phyloP scores from a whole-genome alignment of 148 eudicot species.

The Spergularia marina region DNA sequence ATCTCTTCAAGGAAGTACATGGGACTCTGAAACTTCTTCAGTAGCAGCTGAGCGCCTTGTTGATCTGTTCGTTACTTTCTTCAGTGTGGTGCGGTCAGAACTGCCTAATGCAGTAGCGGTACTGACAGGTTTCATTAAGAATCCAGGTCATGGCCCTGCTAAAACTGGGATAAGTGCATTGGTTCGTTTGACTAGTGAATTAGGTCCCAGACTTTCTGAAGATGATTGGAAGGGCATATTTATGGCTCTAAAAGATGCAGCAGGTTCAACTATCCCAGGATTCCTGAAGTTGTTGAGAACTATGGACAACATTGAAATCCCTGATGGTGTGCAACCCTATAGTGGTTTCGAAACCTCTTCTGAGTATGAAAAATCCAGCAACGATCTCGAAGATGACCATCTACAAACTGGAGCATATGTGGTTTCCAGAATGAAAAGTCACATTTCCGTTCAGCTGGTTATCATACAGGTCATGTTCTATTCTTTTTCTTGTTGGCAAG shows the following conservation, averaged over 20 bases:
- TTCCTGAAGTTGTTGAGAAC: constrained; percentile 64
- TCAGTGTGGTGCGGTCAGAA: constrained; percentile 57
- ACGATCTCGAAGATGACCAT: constrained; percentile 60
- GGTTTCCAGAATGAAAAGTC: constrained; percentile 79
- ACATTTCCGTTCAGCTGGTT: constrained; percentile 74
- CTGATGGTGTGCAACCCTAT: constrained; percentile 40
- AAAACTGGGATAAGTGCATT: constrained; percentile 73
- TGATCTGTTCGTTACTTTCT: constrained; percentile 68
- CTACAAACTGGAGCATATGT: constrained; percentile 78
- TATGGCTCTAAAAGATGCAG: constrained; percentile 68
- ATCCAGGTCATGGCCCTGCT: constrained; percentile 68
- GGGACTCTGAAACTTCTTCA: constrained; percentile 81
- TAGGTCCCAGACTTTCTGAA: constrained; percentile 60
- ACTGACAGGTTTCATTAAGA: constrained; percentile 50
- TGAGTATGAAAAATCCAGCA: constrained; percentile 43
- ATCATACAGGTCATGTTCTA: constrained; percentile 65
- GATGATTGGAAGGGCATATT: constrained; percentile 87
- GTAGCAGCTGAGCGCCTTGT: constrained; percentile 75
- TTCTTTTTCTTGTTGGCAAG: neutral
- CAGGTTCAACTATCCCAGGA: constrained; percentile 59
- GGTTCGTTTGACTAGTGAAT: constrained; percentile 67
- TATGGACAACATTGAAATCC: constrained; percentile 60
- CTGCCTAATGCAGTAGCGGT: constrained; percentile 57
- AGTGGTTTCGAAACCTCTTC: constrained; percentile 48
- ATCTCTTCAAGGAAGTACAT: constrained; percentile 39